These are phyloP conservation scores for Fraxinus dipetala DNA, from an alignment of 305 asterid genomes.

Conservation along the genomic window DNA sequence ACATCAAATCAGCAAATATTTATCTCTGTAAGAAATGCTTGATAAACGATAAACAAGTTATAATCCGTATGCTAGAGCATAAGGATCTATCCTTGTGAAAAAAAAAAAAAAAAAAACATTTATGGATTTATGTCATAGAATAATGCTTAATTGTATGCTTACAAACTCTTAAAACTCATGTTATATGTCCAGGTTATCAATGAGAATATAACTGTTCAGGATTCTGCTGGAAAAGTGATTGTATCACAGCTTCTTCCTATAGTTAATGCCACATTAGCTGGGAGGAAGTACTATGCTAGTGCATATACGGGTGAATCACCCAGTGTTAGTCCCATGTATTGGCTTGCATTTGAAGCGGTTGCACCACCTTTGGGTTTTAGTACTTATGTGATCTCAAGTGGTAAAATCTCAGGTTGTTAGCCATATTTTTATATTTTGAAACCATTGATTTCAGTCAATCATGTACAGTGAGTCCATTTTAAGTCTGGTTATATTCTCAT, in stretches of 20 bases:
- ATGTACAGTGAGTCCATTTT: slow-evolving; percentile 5
- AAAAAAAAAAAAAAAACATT: neutral
- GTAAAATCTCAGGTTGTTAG: slow-evolving; percentile 47
- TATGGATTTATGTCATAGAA: neutral
- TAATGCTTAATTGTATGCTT: neutral
- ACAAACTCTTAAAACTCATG: slow-evolving; percentile 24
- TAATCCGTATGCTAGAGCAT: neutral
- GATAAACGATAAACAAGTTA: neutral
- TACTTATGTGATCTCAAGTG: slow-evolving; percentile 59
- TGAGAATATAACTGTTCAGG: slow-evolving; percentile 53
- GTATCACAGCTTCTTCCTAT: slow-evolving; percentile 74
- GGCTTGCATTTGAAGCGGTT: slow-evolving; percentile 79
- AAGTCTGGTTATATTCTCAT: slow-evolving; percentile 35
- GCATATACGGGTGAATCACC: slow-evolving; percentile 65
- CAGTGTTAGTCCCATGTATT: slow-evolving; percentile 44
- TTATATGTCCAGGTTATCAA: slow-evolving; percentile 51
- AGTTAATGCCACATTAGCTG: slow-evolving; percentile 53
- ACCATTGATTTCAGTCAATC: slow-evolving; percentile 1
- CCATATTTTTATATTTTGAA: slow-evolving; percentile 20
- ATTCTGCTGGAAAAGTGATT: slow-evolving; percentile 67
- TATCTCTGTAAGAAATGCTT: neutral
- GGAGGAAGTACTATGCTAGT: slow-evolving; percentile 50
- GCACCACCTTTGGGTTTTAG: slow-evolving; percentile 90
- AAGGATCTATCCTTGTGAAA: neutral
- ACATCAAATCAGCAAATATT: neutral